These are phyloP conservation scores for Phlegmacium glaucopus DNA, from an alignment of 768 basidiomycete genomes.

Conservation along the genomic window DNA sequence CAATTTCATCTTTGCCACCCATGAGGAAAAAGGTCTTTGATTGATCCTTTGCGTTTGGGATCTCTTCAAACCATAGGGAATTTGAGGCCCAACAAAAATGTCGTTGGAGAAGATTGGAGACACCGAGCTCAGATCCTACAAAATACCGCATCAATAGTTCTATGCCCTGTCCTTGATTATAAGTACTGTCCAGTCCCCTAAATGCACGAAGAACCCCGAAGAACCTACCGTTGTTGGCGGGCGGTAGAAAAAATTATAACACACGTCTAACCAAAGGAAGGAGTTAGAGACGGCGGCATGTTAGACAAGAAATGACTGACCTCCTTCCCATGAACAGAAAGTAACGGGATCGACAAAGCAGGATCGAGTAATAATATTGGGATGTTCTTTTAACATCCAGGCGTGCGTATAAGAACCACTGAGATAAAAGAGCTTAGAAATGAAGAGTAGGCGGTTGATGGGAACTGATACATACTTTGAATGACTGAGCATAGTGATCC, in stretches of 20 bases:
- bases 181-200: not conserved
- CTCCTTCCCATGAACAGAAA: slow-evolving; percentile 94
- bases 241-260: slow-evolving; percentile 87
- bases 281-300: not conserved
- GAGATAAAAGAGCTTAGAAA: not conserved
- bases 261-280: slow-evolving; percentile 57
- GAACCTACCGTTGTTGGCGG: slow-evolving; percentile 56
- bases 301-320: slow-evolving; percentile 35
- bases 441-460: slow-evolving; percentile 2
- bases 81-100: slow-evolving; percentile 88
- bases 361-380: slow-evolving; percentile 65
- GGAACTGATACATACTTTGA: slow-evolving; percentile 61
- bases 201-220: slow-evolving; percentile 24
- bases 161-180: slow-evolving; percentile 49
- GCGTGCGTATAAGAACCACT: slow-evolving; percentile 83
- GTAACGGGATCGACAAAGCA: slow-evolving; percentile 91
- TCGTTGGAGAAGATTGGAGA: slow-evolving; percentile 79
- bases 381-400: slow-evolving; percentile 83
- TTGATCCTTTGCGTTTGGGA: slow-evolving; percentile 72
- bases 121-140: slow-evolving; percentile 82
- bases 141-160: slow-evolving; percentile 86
- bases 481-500: slow-evolving; percentile 81
- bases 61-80: slow-evolving; percentile 87
- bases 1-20: slow-evolving; percentile 79
- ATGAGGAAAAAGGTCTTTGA: slow-evolving; percentile 69